A percentile compares a stretch with the other conserved stretches of the same genome.
Evolutionary conservation across 2,329 filamentous ascomycete species (phyloP).

Genomic region (Apiospora aurea): DNA sequence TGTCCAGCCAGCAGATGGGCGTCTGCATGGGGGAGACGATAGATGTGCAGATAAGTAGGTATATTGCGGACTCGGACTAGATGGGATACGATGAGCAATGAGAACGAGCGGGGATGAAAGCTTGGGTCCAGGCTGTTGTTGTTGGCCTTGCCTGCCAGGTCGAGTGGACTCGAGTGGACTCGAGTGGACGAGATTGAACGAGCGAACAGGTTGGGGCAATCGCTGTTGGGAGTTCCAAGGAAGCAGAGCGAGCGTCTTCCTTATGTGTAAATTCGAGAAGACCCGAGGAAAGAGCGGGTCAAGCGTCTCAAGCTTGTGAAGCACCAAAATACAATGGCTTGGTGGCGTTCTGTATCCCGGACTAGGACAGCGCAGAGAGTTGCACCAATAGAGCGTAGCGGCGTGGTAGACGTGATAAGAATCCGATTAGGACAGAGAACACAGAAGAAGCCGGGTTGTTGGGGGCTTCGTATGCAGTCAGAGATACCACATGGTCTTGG

Average conservation of each 20-base stretch:
- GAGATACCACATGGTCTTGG: constrained; percentile 8
- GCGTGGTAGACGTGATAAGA: constrained; percentile 1
- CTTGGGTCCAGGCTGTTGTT: background rate
- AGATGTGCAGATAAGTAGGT: constrained; percentile 1
- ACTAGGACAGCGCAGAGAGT: constrained; percentile 12
- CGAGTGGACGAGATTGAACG: background rate
- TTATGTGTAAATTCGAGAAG: constrained; percentile 20
- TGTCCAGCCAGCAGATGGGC: background rate
- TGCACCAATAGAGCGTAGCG: background rate
- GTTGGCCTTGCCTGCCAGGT: background rate
- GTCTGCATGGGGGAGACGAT: background rate
- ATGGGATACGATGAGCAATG: background rate
- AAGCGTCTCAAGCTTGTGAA: constrained; percentile 18
- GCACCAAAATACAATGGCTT: constrained; percentile 17
- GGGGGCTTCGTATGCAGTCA: background rate
- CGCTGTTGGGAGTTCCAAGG: background rate
- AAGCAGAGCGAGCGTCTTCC: constrained; percentile 1
- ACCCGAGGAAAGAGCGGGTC: background rate
- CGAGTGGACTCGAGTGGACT: background rate
- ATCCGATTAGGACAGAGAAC: background rate
- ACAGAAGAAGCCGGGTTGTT: background rate
- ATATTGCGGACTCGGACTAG: background rate
- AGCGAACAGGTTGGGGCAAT: constrained; percentile 16
- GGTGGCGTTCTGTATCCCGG: constrained; percentile 7
- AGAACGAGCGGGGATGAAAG: constrained; percentile 8